Conservation (phyloP, 306 rosid species). For the Psophocarpus tetragonolobus region DNA sequence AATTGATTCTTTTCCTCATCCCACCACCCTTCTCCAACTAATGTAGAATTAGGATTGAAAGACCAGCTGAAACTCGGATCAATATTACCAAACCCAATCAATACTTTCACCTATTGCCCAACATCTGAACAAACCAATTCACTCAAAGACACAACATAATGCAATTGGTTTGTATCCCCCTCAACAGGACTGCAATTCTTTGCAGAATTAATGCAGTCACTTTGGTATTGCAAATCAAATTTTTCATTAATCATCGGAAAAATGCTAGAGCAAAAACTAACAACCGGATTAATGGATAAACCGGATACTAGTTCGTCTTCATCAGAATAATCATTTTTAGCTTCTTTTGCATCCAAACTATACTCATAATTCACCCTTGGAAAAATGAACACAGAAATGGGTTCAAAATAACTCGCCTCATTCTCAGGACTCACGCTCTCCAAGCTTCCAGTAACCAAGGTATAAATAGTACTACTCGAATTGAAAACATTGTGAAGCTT, state of each 20-base stretch:
- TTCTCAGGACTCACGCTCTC: conserved; percentile 39
- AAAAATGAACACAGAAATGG: conserved; percentile 42
- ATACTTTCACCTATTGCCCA: conserved; percentile 28
- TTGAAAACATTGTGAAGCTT: conserved; percentile 42
- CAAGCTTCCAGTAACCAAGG: conserved; percentile 50
- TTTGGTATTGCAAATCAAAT: conserved; percentile 29
- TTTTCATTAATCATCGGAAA: neutral
- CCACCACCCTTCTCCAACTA: conserved; percentile 59
- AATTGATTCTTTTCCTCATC: conserved; percentile 38
- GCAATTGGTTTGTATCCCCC: neutral
- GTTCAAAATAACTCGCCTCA: conserved; percentile 17
- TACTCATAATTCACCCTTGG: conserved; percentile 38
- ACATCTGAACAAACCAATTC: conserved; percentile 18
- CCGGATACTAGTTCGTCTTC: neutral
- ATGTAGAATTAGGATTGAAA: conserved; percentile 36
- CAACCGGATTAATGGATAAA: conserved; percentile 11
- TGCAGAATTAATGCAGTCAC: conserved; percentile 33
- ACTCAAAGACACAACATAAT: conserved; percentile 5
- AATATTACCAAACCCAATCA: conserved; percentile 27
- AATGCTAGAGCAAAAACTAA: conserved; percentile 16
- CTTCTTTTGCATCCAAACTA: conserved; percentile 21
- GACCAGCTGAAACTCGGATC: neutral
- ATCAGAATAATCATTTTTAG: neutral
- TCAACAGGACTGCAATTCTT: conserved; percentile 40
- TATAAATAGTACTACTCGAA: conserved; percentile 22